Conservation (phyloP, 2,329 filamentous ascomycete genomes). For the Exophiala aquamarina region DNA sequence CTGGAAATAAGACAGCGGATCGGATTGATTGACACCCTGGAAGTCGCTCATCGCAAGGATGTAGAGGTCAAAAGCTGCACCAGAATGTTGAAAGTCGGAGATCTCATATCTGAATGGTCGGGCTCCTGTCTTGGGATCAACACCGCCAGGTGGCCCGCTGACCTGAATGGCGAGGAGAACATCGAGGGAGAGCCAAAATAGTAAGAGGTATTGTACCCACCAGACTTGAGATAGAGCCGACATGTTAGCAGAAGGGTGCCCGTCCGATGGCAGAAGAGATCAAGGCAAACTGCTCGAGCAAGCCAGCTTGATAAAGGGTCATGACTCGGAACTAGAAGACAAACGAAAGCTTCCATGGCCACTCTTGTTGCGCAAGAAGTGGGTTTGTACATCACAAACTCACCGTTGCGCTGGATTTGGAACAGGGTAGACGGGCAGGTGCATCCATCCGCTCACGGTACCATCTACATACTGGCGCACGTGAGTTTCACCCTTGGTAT, state of each 20-base stretch:
- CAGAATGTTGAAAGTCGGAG: slow-evolving; percentile 61
- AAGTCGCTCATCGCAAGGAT: slow-evolving; percentile 72
- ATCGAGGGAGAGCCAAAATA: slow-evolving; percentile 5
- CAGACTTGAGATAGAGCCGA: slow-evolving; percentile 2
- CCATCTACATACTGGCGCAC: too few relatives aligned
- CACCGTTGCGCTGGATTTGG: slow-evolving; percentile 18
- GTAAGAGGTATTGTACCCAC: slow-evolving; percentile 2
- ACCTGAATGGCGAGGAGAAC: slow-evolving; percentile 24
- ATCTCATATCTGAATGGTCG: slow-evolving; percentile 62
- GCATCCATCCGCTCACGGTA: slow-evolving; percentile 9
- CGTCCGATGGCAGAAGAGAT: too few relatives aligned
- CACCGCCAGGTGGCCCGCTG: slow-evolving; percentile 31
- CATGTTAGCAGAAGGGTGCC: slow-evolving; percentile 10
- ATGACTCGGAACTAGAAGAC: too few relatives aligned
- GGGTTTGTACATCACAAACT: slow-evolving; percentile 12
- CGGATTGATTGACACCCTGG: slow-evolving; percentile 64
- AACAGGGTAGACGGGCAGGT: slow-evolving; percentile 19
- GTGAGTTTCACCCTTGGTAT: too few relatives aligned
- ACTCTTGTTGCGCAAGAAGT: slow-evolving; percentile 14
- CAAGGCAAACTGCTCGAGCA: too few relatives aligned
- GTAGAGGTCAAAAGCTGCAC: slow-evolving; percentile 69
- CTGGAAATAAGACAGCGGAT: slow-evolving; percentile 73
- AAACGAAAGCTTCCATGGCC: too few relatives aligned
- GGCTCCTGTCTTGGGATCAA: slow-evolving; percentile 31
- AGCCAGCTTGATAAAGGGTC: too few relatives aligned